Conservation (phyloP, 768 basidiomycete genomes). For the Russula griseocarnosa region DNA sequence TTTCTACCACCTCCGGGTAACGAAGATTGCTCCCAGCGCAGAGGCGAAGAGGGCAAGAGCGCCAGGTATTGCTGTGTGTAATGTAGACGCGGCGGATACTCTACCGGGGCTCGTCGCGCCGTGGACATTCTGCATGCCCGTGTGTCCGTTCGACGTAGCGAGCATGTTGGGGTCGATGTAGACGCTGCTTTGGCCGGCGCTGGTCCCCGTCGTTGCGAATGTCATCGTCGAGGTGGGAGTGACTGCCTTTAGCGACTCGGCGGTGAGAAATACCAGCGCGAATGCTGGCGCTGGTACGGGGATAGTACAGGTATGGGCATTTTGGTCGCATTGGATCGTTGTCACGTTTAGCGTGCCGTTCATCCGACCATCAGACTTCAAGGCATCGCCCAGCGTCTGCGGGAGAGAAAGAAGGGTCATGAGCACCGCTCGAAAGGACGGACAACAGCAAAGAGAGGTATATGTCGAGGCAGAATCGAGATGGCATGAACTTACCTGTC, state of each 20-base stretch:
- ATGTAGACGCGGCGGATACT: not conserved
- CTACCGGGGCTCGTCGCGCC: slow-evolving; percentile 37
- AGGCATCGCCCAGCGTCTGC: slow-evolving; percentile 57
- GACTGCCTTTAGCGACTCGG: slow-evolving; percentile 38
- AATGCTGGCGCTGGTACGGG: slow-evolving; percentile 66
- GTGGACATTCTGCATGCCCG: slow-evolving; percentile 33
- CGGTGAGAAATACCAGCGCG: slow-evolving; percentile 68
- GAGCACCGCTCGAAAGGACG: not conserved
- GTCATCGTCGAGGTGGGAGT: slow-evolving; percentile 42
- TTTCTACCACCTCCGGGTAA: slow-evolving; percentile 3
- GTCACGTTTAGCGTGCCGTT: slow-evolving; percentile 52
- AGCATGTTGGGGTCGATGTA: slow-evolving; percentile 53
- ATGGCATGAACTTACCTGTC: slow-evolving; percentile 47
- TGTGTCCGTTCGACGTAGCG: slow-evolving; percentile 59
- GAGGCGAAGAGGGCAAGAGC: not conserved
- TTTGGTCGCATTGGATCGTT: slow-evolving; percentile 56
- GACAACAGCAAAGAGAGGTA: not conserved
- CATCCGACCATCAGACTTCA: slow-evolving; percentile 66
- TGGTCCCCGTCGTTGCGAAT: slow-evolving; percentile 51
- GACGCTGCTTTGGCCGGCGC: slow-evolving; percentile 44
- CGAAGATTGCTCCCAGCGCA: slow-evolving; percentile 4
- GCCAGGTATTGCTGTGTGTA: not conserved
- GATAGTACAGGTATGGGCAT: slow-evolving; percentile 52
- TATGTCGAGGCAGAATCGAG: not conserved
- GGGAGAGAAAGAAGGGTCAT: not conserved